Conservation (phyloP, 2,329 filamentous ascomycete genomes). For the Colletotrichum filicis region DNA sequence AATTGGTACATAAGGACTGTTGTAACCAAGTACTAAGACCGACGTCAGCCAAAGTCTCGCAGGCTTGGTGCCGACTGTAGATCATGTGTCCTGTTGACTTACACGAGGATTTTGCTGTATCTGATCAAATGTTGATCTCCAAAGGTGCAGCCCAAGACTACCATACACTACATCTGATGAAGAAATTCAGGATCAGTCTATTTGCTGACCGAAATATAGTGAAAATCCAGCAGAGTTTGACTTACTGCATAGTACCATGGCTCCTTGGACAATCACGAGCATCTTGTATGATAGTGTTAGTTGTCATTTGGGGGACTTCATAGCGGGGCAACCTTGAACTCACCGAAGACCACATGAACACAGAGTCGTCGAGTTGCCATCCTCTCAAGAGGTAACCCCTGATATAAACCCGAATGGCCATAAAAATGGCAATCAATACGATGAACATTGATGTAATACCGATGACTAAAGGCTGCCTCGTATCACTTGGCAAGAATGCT, state of each 20-base stretch:
- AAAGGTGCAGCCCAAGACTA: neutral
- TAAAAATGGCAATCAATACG: neutral
- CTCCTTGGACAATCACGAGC: neutral
- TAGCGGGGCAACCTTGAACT: neutral
- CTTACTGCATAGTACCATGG: neutral
- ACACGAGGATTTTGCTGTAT: neutral
- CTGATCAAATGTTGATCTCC: neutral
- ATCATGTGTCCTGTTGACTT: neutral
- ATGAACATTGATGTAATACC: neutral
- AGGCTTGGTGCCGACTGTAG: accelerated
- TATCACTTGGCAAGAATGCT: neutral
- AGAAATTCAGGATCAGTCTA: neutral
- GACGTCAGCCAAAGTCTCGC: slow-evolving; percentile 1
- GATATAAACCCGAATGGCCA: slow-evolving; percentile 34
- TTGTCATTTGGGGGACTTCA: neutral
- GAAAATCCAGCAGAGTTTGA: too few species aligned
- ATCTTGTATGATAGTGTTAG: neutral
- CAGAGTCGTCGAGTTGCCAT: slow-evolving; percentile 40
- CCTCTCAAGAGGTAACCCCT: slow-evolving; percentile 39
- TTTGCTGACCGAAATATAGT: too few species aligned
- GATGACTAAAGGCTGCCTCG: neutral
- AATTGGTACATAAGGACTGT: slow-evolving; percentile 43
- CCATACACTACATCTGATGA: neutral
- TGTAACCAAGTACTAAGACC: slow-evolving; percentile 16
- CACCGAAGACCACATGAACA: neutral